These are phyloP conservation scores for Rauvolfia tetraphylla DNA, from an alignment of 257 asterid genomes.

Conservation along the genomic window DNA sequence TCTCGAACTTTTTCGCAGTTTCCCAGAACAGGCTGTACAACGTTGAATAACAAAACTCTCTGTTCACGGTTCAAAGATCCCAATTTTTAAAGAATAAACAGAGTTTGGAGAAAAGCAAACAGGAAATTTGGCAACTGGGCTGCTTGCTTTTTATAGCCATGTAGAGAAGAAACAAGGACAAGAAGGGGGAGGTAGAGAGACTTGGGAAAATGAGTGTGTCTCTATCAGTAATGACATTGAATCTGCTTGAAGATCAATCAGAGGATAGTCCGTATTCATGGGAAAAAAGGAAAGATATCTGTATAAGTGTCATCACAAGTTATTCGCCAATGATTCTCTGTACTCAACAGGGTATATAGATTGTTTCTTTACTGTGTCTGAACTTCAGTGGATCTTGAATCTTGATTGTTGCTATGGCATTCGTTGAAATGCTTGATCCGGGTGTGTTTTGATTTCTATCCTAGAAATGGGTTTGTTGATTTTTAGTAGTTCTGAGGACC, in stretches of 20 bases:
- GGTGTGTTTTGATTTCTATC: slow-evolving; percentile 27
- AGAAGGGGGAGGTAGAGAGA: not conserved
- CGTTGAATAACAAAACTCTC: not conserved
- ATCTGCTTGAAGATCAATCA: slow-evolving; percentile 89
- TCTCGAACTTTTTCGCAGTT: not conserved
- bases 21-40: slow-evolving; percentile 9
- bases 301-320: slow-evolving; percentile 80
- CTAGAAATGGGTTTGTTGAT: slow-evolving; percentile 19
- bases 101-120: not conserved
- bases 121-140: not conserved
- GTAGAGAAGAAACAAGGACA: slow-evolving; percentile 11
- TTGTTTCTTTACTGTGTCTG: not conserved
- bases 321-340: slow-evolving; percentile 90
- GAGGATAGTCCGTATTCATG: slow-evolving; percentile 84
- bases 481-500: slow-evolving; percentile 14
- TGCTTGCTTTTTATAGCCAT: slow-evolving; percentile 8
- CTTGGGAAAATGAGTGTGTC: slow-evolving; percentile 74
- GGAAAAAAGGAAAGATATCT: slow-evolving; percentile 92
- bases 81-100: not conserved
- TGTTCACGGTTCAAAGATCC: slow-evolving; percentile 17
- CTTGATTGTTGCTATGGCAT: slow-evolving; percentile 15
- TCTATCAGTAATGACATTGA: slow-evolving; percentile 81
- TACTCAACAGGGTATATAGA: slow-evolving; percentile 76
- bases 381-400: slow-evolving; percentile 19
- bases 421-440: slow-evolving; percentile 41